Evolutionary conservation across 169 alveolate genomes (phyloP).

Genomic region (Cryptosporidium bovis): DNA sequence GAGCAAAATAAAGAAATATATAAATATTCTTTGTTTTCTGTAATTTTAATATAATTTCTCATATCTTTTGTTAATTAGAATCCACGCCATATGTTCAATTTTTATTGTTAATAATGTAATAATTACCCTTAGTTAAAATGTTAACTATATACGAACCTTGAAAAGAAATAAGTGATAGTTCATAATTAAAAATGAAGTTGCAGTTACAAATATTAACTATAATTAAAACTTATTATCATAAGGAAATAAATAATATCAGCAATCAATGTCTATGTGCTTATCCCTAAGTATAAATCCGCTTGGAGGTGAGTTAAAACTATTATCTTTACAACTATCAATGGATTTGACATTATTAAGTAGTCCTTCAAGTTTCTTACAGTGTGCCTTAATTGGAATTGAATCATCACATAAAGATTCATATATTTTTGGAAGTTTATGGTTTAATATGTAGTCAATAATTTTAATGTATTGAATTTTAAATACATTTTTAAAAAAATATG

Average conservation of each 20-base stretch:
- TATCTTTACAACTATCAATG: neutral
- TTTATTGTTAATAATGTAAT: no score
- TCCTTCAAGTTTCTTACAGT: conserved; percentile 49
- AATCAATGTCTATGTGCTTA: conserved; percentile 59
- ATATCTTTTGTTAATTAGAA: no score
- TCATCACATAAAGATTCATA: conserved; percentile 8
- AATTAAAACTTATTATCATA: no score
- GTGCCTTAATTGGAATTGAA: conserved; percentile 59
- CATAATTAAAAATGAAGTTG: no score
- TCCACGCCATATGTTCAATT: no score
- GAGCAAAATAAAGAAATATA: conserved; percentile 19
- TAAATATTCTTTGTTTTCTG: neutral
- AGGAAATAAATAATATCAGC: neutral
- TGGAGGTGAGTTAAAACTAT: conserved; percentile 31
- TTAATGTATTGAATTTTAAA: conserved; percentile 39
- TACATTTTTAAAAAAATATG: conserved; percentile 34
- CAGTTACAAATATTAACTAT: no score
- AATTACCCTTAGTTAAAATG: no score
- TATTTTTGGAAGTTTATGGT: conserved; percentile 28
- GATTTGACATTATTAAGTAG: conserved; percentile 26
- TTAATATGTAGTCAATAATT: conserved; percentile 48
- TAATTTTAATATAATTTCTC: no score
- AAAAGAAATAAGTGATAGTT: no score
- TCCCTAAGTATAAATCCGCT: conserved; percentile 58
- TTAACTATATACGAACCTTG: no score